These are phyloP conservation scores for Fusarium subtropicale DNA, from an alignment of 2,329 filamentous ascomycete genomes.

Conservation along the genomic window DNA sequence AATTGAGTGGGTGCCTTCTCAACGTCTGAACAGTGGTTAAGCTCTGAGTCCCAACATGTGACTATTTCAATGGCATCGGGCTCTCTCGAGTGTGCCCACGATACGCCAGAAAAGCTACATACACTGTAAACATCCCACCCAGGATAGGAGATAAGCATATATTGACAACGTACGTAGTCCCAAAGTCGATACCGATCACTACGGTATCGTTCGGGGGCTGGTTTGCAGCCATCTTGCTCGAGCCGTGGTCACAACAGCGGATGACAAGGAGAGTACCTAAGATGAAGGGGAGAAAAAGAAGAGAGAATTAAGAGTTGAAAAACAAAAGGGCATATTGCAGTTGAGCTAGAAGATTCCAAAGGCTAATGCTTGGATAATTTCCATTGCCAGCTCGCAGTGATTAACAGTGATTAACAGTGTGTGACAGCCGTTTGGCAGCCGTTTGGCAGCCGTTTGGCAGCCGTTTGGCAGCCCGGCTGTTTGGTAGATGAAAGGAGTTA, in stretches of 20 bases:
- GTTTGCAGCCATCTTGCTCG: constrained; percentile 4
- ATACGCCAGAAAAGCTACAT: constrained; percentile 54
- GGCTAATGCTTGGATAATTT: background rate
- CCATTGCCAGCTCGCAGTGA: too few species aligned
- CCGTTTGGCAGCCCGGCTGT: too few species aligned
- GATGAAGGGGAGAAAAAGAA: background rate
- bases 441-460: too few species aligned
- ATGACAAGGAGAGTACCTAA: background rate
- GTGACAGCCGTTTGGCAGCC: background rate
- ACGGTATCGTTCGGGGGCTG: constrained; percentile 38
- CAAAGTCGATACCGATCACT: constrained; percentile 60
- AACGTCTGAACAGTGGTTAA: constrained; percentile 45
- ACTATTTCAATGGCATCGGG: constrained; percentile 48
- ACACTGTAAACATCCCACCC: background rate
- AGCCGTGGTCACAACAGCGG: too few species aligned
- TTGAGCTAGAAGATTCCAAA: background rate
- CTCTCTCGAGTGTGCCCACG: constrained; percentile 51
- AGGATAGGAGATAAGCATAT: background rate
- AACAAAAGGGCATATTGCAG: background rate
- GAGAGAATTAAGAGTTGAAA: background rate
- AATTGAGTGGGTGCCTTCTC: constrained; percentile 51
- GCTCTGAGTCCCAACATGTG: constrained; percentile 47
- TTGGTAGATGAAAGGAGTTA: background rate
- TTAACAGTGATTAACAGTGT: background rate
- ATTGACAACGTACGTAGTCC: constrained; percentile 54